Percentiles rank a stretch among this genome's conserved stretches.
These are phyloP conservation scores for Cercophora newfieldiana DNA, from an alignment of 495 filamentous ascomycete species.

Conservation along the genomic window DNA sequence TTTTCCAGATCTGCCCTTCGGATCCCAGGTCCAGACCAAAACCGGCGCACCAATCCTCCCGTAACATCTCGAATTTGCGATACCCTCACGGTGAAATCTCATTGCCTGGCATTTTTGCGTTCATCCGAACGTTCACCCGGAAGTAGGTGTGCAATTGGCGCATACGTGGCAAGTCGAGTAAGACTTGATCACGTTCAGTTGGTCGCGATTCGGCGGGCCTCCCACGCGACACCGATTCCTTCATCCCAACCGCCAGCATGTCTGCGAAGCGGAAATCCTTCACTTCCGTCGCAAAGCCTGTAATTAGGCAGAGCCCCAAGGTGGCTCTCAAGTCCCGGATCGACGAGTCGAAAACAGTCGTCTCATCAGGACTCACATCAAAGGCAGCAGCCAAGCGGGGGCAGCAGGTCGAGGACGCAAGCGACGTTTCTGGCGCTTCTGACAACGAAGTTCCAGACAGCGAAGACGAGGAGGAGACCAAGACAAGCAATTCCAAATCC, in stretches of 20 bases:
- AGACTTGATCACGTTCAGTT: neutral
- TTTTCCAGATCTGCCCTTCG: conserved; percentile 22
- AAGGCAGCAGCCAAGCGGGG: conserved; percentile 27
- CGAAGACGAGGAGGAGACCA: conserved; percentile 25
- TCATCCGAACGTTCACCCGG: neutral
- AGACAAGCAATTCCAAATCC: conserved; percentile 4
- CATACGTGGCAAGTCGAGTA: neutral
- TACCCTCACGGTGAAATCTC: too few species aligned
- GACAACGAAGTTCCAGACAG: conserved; percentile 36
- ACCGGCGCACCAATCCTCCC: neutral
- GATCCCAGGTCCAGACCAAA: neutral
- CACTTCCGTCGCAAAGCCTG: conserved; percentile 48
- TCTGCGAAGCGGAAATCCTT: conserved; percentile 55
- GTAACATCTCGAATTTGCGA: neutral
- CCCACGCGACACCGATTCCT: neutral
- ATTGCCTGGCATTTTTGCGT: neutral
- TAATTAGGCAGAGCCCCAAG: conserved; percentile 59
- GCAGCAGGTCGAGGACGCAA: conserved; percentile 54
- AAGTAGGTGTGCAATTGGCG: neutral
- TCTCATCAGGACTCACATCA: conserved; percentile 40
- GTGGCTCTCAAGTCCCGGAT: conserved; percentile 61
- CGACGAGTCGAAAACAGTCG: conserved; percentile 72
- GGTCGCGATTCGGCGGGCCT: neutral
- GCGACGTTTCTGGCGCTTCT: conserved; percentile 44
- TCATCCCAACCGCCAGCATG: conserved; percentile 34